These are phyloP conservation scores for Trichothecium sympodiale DNA, from an alignment of 2,329 filamentous ascomycete genomes.

Conservation along the genomic window DNA sequence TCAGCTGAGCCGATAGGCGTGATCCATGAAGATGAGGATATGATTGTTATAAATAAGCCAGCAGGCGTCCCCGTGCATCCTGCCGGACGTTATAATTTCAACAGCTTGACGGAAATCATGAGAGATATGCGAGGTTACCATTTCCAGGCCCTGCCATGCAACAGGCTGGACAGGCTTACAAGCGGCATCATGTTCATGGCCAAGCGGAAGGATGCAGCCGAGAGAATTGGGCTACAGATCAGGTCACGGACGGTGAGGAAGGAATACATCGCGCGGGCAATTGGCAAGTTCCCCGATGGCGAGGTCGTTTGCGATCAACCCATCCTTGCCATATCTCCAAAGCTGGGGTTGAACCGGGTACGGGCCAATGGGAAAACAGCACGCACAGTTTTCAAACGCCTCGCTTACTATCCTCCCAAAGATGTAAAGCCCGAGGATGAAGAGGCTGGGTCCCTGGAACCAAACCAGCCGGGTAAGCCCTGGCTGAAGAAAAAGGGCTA, in stretches of 20 bases:
- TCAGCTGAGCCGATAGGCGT: conserved; percentile 69
- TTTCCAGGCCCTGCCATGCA: conserved; percentile 61
- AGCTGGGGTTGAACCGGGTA: conserved; percentile 89
- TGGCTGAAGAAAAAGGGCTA: conserved; percentile 62
- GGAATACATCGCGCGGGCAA: conserved; percentile 87
- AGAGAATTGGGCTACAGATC: conserved; percentile 66
- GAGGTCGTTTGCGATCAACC: conserved; percentile 89
- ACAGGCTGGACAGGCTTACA: conserved; percentile 85
- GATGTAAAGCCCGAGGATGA: conserved; percentile 10
- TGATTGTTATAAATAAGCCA: conserved; percentile 96
- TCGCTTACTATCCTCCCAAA: conserved; percentile 76
- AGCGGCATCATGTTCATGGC: conserved; percentile 98
- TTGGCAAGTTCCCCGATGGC: conserved; percentile 82
- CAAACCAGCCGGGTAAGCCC: conserved; percentile 18
- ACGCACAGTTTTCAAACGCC: conserved; percentile 77
- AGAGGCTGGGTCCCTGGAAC: conserved; percentile 8
- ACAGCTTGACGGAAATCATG: conserved; percentile 90
- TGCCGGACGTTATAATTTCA: conserved; percentile 90
- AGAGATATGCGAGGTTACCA: conserved; percentile 54
- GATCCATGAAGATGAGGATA: conserved; percentile 82
- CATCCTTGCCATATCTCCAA: conserved; percentile 87
- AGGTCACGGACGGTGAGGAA: conserved; percentile 75
- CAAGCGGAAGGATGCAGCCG: conserved; percentile 72
- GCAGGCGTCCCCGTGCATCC: conserved; percentile 92
- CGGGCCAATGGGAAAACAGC: conserved; percentile 85